These are phyloP conservation scores for Posidonia oceanica DNA, from an alignment of 116 monocot species.

Conservation along the genomic window DNA sequence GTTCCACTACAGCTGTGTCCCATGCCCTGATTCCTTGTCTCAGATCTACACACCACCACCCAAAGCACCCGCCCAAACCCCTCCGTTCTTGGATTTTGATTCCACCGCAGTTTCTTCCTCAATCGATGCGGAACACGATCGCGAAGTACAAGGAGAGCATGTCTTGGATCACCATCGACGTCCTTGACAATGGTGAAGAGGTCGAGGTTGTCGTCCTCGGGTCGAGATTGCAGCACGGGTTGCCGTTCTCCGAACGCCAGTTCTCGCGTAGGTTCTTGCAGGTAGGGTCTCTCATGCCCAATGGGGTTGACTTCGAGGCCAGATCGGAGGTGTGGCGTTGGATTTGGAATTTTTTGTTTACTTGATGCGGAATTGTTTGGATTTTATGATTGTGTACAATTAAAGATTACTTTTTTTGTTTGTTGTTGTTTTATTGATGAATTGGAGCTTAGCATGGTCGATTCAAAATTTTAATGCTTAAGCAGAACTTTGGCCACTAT, in stretches of 20 bases:
- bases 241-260: constrained; percentile 20
- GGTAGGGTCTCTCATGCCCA: constrained; percentile 17
- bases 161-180: constrained; percentile 81
- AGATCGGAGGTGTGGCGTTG: constrained; percentile 29
- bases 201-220: constrained; percentile 12
- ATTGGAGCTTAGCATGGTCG: neutral
- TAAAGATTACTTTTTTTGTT: neutral
- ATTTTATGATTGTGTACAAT: neutral
- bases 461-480: too few relatives aligned
- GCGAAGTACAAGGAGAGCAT: constrained; percentile 80
- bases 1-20: too few relatives aligned
- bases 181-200: constrained; percentile 43
- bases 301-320: constrained; percentile 23
- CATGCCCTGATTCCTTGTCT: too few relatives aligned
- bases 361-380: neutral
- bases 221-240: constrained; percentile 6
- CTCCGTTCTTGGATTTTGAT: neutral
- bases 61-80: too few relatives aligned
- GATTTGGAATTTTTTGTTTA: neutral
- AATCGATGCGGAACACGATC: constrained; percentile 62
- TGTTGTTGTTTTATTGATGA: neutral
- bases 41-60: too few relatives aligned
- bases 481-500: too few relatives aligned
- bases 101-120: too few relatives aligned
- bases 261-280: constrained; percentile 26